Base-by-base conservation (phyloP, 2,329 filamentous ascomycete species). In the Karstenula rhodostoma region DNA sequence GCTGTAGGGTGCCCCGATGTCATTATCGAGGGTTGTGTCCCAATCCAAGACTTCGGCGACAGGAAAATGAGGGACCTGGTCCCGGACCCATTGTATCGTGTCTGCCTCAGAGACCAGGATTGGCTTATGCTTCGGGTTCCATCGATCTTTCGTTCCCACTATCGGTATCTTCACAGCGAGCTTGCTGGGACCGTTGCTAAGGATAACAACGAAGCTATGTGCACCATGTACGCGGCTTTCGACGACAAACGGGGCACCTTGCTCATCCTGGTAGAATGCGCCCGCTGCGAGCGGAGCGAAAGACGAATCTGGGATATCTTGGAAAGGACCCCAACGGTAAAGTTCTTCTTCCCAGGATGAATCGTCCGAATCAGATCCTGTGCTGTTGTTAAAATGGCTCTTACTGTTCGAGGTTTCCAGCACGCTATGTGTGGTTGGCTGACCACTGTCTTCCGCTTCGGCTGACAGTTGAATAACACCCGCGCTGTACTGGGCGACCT, bases 21-120 rank as follows among this genome's bases (percentile, higher is more conserved):
- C 58, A 32, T 66, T 68, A 1, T 64, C 51, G 15, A 61, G 40
- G n/a, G 60, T 55, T 3, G 47, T 44, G 46, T 70, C 62, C 23
- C 59, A 67, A 27, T 58, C 44, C n/a, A 62, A 27, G 19, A 59
- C 48, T 1, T 44, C 22, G 15, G 67, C 61, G 6, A 66, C 44
- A 0, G 63, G 62, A 27, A 52, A 52, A 19, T 40, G 17, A 25
- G 32, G 49, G 15, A 65, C 19, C 22, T 60, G 55, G 29, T 60
- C 40, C n/a, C 46, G 35, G 19, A 66, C 55, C 47, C 61, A 59
- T 9, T 33, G n/a, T 42, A 66, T 60, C 3, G 55, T 58, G 2
- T 53, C 44, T 10, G 56, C 57, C 52, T 60, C 65, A 27, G 42
- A 44, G 13, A 56, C 44, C 13, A 67, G 25, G 23, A 57, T 59